Conservation (phyloP, 768 basidiomycete genomes). For the Amanita fuliginea region DNA sequence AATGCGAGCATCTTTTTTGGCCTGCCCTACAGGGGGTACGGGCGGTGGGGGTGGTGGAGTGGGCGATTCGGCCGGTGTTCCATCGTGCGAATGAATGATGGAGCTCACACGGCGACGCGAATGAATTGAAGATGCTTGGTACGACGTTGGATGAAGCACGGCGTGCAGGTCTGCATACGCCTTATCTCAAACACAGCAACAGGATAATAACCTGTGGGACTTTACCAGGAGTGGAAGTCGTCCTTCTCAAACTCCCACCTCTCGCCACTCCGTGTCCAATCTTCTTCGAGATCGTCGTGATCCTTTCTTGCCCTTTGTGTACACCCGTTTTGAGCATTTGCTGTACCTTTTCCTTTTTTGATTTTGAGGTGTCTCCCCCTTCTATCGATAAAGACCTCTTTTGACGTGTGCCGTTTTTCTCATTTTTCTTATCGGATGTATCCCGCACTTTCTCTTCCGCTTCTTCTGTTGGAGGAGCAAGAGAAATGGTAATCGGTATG, state of each 20-base stretch:
- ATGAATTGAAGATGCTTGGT: conserved; percentile 79
- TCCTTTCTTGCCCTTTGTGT: conserved; percentile 60
- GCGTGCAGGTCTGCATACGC: conserved; percentile 51
- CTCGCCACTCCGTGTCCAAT: conserved; percentile 61
- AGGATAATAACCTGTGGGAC: conserved; percentile 1
- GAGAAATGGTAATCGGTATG: conserved; percentile 42
- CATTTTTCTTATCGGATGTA: conserved; percentile 7
- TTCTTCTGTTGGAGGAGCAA: conserved; percentile 37
- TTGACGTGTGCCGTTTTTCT: conserved; percentile 3
- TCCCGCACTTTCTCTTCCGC: conserved; percentile 10
- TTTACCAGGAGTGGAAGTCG: conserved; percentile 62
- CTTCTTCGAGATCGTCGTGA: conserved; percentile 67
- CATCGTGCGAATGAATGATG: conserved; percentile 27
- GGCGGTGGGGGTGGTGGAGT: conserved; percentile 37
- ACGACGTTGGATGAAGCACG: conserved; percentile 43
- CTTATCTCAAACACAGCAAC: background rate
- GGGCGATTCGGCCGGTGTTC: conserved; percentile 25
- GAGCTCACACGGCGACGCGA: conserved; percentile 55
- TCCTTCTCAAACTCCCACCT: conserved; percentile 43
- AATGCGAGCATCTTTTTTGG: conserved; percentile 29
- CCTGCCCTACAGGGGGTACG: conserved; percentile 12
- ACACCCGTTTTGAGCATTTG: conserved; percentile 67
- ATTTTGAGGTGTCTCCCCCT: conserved; percentile 37
- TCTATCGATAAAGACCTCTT: conserved; percentile 31
- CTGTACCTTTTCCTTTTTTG: conserved; percentile 68